These are phyloP conservation scores for Endoconidiophora polonica DNA, from an alignment of 2,329 filamentous ascomycete species.

Conservation along the genomic window DNA sequence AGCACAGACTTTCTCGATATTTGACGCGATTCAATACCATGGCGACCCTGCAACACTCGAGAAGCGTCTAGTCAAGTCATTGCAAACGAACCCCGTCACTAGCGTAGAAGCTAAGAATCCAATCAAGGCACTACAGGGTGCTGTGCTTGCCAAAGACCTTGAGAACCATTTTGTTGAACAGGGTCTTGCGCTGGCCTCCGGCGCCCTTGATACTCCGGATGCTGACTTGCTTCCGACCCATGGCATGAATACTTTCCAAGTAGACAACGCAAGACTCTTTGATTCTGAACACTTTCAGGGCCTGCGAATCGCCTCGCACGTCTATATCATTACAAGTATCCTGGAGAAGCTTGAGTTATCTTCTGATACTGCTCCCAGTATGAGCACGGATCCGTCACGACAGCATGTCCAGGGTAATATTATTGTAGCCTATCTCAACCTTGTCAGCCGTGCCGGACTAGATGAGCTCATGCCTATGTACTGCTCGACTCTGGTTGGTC, in stretches of 20 bases:
- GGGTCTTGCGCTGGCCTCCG: slow-evolving; percentile 30
- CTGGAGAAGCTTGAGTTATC: slow-evolving; percentile 37
- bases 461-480: slow-evolving; percentile 75
- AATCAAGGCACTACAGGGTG: slow-evolving; percentile 60
- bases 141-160: slow-evolving; percentile 50
- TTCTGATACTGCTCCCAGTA: background rate
- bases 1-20: slow-evolving; percentile 41
- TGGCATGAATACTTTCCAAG: slow-evolving; percentile 20
- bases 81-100: slow-evolving; percentile 41
- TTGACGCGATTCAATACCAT: slow-evolving; percentile 48
- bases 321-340: slow-evolving; percentile 47
- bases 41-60: slow-evolving; percentile 37
- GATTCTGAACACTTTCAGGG: slow-evolving; percentile 42
- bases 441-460: slow-evolving; percentile 54
- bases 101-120: slow-evolving; percentile 44
- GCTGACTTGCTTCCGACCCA: slow-evolving; percentile 10
- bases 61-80: slow-evolving; percentile 39
- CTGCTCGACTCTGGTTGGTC: slow-evolving; percentile 55
- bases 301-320: slow-evolving; percentile 51
- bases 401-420: slow-evolving; percentile 51
- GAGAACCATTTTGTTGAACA: slow-evolving; percentile 42
- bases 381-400: background rate
- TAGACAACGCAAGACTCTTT: slow-evolving; percentile 32
- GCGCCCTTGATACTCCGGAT: slow-evolving; percentile 21
- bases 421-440: slow-evolving; percentile 66